Evolutionary conservation across 192 early-diverging fungal species (phyloP), one percentile per base, ranked within the genome.

Genomic region (Thamnidium elegans): DNA sequence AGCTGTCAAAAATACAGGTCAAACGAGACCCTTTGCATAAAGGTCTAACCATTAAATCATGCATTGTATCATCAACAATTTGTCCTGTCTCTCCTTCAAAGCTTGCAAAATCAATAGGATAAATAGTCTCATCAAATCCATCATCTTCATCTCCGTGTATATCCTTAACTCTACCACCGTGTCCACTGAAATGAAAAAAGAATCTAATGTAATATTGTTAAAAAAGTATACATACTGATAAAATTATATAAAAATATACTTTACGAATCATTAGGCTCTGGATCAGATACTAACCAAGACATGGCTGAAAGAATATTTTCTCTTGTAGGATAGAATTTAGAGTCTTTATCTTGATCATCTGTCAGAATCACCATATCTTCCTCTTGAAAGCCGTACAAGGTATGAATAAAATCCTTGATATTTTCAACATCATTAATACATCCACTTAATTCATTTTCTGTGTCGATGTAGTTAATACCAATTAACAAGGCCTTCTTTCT

Each of bases 391-490:
- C 79, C 82, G 71, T 86, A 91, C 52, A 82, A 72, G 31, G 78
- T 74, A 0, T 76, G 86, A 56, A 93, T 67, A 63, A 93, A 92
- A 34, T 71, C 58, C 66, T 91, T 89, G 55, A 93, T 87, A 71
- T 90, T 90, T 30, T 79, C 68, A 19, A 92, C 90, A 72, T 93
- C 91, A 58, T 91, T 92, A 73, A 92, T 84, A 73, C 91, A 93
- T 7, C 91, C 91, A 51, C 43, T 67, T 19, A 92, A 84, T 70
- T 87, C 77, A 54, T 79, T 78, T 66, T 72, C 75, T 30, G 82
- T 79, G 31, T 82, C 77, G 26, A 82, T 79, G 70, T 97, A 97
- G 74, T 97, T 97, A 73, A 96, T 92, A 23, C 95, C 95, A 60
- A 98, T 89, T 32, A 98, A 77, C 30, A 98, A 75, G 6, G 93